Conservation (phyloP, 495 filamentous ascomycete species). For the Hypoxylon trugodes region DNA sequence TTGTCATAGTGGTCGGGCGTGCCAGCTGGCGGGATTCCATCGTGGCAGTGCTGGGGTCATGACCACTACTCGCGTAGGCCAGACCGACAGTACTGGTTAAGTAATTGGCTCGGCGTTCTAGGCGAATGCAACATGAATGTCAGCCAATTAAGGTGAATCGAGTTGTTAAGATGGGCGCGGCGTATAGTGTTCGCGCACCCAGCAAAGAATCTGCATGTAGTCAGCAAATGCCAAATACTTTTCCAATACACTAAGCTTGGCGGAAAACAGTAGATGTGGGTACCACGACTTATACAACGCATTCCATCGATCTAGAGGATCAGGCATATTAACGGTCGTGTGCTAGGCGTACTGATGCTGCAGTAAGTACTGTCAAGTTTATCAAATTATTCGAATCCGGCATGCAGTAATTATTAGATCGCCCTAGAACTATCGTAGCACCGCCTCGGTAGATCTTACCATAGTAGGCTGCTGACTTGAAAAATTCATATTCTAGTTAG, state of each 20-base stretch:
- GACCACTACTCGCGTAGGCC: conserved; percentile 7
- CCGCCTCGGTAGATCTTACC: conserved; percentile 33
- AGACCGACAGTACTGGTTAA: background rate
- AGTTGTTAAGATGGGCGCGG: background rate
- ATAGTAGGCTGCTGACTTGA: conserved; percentile 19
- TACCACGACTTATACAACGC: conserved; percentile 1
- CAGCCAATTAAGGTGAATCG: background rate
- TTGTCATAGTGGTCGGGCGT: conserved; percentile 14
- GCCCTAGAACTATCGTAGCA: conserved; percentile 10
- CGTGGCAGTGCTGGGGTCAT: conserved; percentile 31
- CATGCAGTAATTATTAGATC: background rate
- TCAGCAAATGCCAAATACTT: conserved; percentile 3
- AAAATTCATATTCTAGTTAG: background rate
- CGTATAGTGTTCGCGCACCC: too few relatives aligned
- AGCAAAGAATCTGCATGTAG: background rate
- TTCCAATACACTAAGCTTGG: conserved; percentile 8
- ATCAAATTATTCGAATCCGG: conserved; percentile 5
- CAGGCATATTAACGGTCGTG: background rate
- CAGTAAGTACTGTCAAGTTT: too few relatives aligned
- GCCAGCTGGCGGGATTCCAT: conserved; percentile 6
- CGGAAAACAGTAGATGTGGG: conserved; percentile 21
- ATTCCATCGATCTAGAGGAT: background rate
- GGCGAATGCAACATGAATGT: background rate
- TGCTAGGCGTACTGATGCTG: too few relatives aligned
- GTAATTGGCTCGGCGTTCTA: background rate